Evolutionary conservation across 2,329 filamentous ascomycete species (phyloP), one percentile per base, ranked within the genome.

Genomic region (Exophiala aquamarina): DNA sequence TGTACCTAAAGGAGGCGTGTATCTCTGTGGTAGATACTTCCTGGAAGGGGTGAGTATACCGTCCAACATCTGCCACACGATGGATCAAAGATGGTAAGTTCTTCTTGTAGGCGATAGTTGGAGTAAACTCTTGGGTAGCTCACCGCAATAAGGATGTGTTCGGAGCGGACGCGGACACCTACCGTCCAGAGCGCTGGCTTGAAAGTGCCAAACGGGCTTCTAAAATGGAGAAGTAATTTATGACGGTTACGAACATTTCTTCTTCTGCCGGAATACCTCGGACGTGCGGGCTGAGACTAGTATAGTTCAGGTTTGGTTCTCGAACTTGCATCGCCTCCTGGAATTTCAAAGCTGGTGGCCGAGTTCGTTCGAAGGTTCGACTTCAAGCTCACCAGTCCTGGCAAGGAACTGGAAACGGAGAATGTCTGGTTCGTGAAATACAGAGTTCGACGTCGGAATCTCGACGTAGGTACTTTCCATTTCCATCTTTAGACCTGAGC

Each of bases 51-150:
- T 26, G 23, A 26, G 23, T 26, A 6, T 6, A 6, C 23, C 11
- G 6, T 26, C 23, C 23, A 26, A 6, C 23, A 11, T 26, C 23
- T 6, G 23, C 23, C 11, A 6, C 6, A 26, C 6, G 23, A 6
- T 26, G 11, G 23, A 6, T 26, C 23, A 6, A 11, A 26, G 23
- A 6, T 26, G 11, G 11, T 26, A 6, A 26, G 11, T 11, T 26
- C 6, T 6, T 6, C 11, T n/a, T n/a, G n/a, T 26, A 26, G 1
- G 61, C 67, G 0, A 60, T 65, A 0, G 67, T 75, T 4, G 71
- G 71, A 1, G 61, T 73, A 38, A 73, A 8, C 73, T 70, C 66
- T 62, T 73, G 7, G 63, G 66, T 2, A 72, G 77, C 54, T 66
- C 69, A 8, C 60, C 74, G 33, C 2, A 75, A 82, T 3, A 57